Conservation (phyloP, 1,284 basidiomycete species). For the Xerocomus nothofagi region DNA sequence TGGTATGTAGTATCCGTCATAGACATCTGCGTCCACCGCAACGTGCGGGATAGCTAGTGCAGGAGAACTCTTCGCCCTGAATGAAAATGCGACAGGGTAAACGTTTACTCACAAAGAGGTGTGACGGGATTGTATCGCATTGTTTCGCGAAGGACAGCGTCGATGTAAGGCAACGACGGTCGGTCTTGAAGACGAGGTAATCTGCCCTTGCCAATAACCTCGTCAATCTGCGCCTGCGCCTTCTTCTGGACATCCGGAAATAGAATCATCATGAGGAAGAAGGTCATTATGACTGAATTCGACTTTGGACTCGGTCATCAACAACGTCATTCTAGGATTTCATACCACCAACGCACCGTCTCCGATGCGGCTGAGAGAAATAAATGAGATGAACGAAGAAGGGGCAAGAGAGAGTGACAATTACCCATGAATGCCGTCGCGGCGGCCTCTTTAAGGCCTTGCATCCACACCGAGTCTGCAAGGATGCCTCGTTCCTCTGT, state of each 20-base stretch:
- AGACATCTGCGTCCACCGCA: conserved; percentile 15
- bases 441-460: conserved; percentile 15
- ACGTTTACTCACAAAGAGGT: conserved; percentile 11
- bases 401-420: not conserved
- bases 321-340: not conserved
- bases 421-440: conserved; percentile 21
- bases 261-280: conserved; percentile 20
- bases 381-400: not conserved
- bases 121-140: conserved; percentile 11
- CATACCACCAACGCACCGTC: conserved; percentile 12
- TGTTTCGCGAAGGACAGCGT: conserved; percentile 18
- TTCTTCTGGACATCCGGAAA: conserved; percentile 13
- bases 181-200: conserved; percentile 17
- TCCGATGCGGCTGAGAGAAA: conserved; percentile 17
- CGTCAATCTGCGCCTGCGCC: conserved; percentile 21
- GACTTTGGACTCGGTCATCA: conserved; percentile 8
- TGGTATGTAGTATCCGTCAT: conserved; percentile 16
- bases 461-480: conserved; percentile 7
- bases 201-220: conserved; percentile 8
- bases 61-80: not conserved
- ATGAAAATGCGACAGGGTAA: not conserved
- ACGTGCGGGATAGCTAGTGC: conserved; percentile 14
- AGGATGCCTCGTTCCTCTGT: conserved; percentile 3
- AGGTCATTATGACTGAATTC: conserved; percentile 12
- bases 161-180: conserved; percentile 12